A percentile compares a stretch with the other conserved stretches of the same genome.
These are phyloP conservation scores for Funneliformis caledonium DNA, from an alignment of 371 early-diverging fungal species.

Conservation along the genomic window DNA sequence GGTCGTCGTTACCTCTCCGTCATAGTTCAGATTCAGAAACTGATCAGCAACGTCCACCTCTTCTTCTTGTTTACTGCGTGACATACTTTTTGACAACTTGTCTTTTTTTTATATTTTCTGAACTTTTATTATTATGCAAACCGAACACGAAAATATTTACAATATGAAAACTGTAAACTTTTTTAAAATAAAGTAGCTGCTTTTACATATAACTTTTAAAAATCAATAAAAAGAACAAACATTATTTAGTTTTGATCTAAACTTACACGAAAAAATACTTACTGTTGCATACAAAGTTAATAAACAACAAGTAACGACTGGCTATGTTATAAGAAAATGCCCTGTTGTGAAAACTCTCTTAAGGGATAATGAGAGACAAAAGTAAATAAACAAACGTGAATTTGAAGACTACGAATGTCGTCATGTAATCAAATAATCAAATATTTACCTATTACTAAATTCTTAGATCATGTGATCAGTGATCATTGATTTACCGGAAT, in stretches of 20 bases:
- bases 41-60: conserved; percentile 18
- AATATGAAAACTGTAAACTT: background rate
- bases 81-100: background rate
- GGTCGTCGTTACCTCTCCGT: background rate
- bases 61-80: conserved; percentile 6
- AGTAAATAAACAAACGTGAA: background rate
- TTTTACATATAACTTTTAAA: background rate
- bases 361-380: background rate
- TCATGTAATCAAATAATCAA: background rate
- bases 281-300: background rate
- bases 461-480: too few species aligned
- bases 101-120: conserved; percentile 1
- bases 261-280: background rate
- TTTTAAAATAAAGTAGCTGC: background rate
- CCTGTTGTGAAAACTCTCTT: background rate
- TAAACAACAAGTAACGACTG: background rate
- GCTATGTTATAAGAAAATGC: background rate
- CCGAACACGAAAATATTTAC: background rate
- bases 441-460: background rate
- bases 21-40: background rate
- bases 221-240: background rate
- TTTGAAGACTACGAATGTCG: background rate
- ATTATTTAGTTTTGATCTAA: background rate
- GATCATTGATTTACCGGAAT: too few species aligned
- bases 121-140: background rate